phyloP scores from a whole-genome alignment of 2,329 filamentous ascomycete species.

The Aurifilum marmelostoma region DNA sequence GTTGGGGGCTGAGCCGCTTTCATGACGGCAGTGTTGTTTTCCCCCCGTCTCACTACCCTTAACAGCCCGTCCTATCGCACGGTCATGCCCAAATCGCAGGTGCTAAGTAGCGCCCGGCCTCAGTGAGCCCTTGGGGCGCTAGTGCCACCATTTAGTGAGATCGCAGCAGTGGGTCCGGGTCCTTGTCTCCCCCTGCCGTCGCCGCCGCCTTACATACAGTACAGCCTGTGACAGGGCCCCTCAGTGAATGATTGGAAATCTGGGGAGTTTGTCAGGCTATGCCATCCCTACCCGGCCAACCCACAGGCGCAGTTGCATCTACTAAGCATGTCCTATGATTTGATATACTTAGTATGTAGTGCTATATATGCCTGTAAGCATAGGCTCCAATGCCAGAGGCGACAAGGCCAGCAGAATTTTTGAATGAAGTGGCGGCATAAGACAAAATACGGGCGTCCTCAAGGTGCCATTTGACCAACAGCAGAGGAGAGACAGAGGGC shows the following conservation, averaged over 20 bases:
- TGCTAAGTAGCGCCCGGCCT: not conserved
- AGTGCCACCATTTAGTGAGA: not conserved
- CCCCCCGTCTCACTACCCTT: not conserved
- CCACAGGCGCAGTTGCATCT: not conserved
- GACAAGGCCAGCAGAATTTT: not conserved
- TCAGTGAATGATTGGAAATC: slow-evolving; percentile 1
- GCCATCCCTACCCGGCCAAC: not conserved
- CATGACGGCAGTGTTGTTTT: slow-evolving; percentile 11
- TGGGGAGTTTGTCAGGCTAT: slow-evolving; percentile 1
- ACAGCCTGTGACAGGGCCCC: not conserved
- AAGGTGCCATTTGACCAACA: not conserved
- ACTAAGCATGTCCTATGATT: not conserved
- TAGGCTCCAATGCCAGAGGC: not conserved
- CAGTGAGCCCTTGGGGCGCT: not conserved
- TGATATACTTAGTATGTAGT: not conserved
- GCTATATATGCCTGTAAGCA: no score
- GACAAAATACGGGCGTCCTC: not conserved
- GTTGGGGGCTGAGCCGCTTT: slow-evolving; percentile 4
- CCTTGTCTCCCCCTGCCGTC: not conserved
- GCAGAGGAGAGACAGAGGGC: not conserved
- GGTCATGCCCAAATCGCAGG: not conserved
- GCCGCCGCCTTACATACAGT: no score
- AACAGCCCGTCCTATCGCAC: no score
- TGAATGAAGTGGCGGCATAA: not conserved
- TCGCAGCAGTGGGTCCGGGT: not conserved